These are phyloP conservation scores for Leishmania aethiopica DNA, from an alignment of 208 protist genomes.

Conservation along the genomic window DNA sequence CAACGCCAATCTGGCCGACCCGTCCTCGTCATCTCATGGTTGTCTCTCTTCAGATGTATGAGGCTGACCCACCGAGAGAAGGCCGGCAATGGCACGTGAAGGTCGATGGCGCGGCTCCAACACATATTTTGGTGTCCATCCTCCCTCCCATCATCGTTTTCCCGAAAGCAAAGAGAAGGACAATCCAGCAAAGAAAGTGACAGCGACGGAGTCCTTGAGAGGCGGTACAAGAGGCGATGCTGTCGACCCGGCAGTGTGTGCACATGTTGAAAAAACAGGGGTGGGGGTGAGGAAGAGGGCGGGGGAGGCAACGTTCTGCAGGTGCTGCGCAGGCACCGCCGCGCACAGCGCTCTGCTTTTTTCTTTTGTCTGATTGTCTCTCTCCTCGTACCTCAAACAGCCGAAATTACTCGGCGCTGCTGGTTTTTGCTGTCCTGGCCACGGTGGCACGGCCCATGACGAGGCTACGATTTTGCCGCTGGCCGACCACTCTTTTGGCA, in stretches of 20 bases:
- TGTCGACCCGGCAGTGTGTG: not conserved
- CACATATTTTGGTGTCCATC: no score
- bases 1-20: not conserved
- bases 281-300: no score
- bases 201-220: not conserved
- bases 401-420: not conserved
- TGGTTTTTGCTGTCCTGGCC: not conserved
- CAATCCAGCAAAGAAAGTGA: not conserved
- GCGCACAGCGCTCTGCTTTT: not conserved
- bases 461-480: not conserved
- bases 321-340: not conserved
- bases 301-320: not conserved
- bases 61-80: not conserved
- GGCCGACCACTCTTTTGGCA: not conserved
- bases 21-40: not conserved
- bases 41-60: not conserved
- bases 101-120: not conserved
- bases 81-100: not conserved
- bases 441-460: not conserved
- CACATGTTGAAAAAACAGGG: not conserved
- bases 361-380: not conserved
- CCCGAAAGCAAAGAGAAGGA: no score
- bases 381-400: not conserved
- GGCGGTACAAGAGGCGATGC: not conserved
- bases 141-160: no score